phyloP scores from a whole-genome alignment of 73 alveolate genomes.

The Stentor coeruleus region DNA sequence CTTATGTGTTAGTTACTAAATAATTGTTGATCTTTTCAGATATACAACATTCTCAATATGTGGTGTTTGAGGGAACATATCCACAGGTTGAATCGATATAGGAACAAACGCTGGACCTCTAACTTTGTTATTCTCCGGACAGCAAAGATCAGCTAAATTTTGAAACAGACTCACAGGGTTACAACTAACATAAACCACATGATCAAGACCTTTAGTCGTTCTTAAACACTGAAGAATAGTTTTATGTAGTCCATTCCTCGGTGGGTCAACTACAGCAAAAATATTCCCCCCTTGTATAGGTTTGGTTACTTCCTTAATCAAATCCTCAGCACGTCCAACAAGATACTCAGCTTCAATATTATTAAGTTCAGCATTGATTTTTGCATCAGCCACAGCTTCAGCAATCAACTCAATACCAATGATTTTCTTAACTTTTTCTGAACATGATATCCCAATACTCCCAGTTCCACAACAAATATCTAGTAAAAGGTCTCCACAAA shows the following conservation, averaged over 20 bases:
- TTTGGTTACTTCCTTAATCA: conserved; percentile 51
- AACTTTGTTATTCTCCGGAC: conserved; percentile 51
- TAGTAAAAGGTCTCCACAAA: conserved; percentile 55
- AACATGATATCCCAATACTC: conserved; percentile 76
- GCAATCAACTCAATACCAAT: conserved; percentile 76
- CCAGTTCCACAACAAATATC: conserved; percentile 93
- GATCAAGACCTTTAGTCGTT: conserved; percentile 80
- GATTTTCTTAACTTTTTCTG: conserved; percentile 50
- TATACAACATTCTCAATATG: conserved; percentile 70
- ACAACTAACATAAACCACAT: conserved; percentile 76
- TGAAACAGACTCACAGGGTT: conserved; percentile 58
- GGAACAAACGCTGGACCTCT: conserved; percentile 81
- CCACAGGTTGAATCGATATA: conserved; percentile 58
- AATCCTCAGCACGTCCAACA: conserved; percentile 71
- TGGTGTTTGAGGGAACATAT: conserved; percentile 79
- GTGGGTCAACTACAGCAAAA: conserved; percentile 84
- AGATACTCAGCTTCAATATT: conserved; percentile 48
- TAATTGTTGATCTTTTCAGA: conserved; percentile 54
- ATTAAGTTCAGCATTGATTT: conserved; percentile 53
- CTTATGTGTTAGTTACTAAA: background rate
- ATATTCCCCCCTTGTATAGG: conserved; percentile 36
- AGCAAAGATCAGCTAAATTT: conserved; percentile 52
- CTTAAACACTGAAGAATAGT: conserved; percentile 70
- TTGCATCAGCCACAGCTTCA: conserved; percentile 69
- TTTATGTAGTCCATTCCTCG: conserved; percentile 77